phyloP scores from a whole-genome alignment of 2,329 filamentous ascomycete species.

The Colletotrichum scovillei region DNA sequence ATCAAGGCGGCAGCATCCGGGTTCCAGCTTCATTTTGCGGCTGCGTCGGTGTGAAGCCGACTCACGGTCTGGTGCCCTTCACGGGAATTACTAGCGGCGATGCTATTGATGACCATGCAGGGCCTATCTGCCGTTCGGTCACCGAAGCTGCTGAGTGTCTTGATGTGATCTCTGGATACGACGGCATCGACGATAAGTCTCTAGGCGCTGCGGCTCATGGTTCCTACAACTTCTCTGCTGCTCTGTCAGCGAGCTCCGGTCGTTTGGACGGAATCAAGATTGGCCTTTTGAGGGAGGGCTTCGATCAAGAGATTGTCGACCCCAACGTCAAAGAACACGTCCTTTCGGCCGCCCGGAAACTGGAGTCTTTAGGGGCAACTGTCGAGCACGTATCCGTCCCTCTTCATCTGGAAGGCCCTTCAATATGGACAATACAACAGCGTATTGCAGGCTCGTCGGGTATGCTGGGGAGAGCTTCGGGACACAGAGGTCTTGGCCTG shows the following conservation, averaged over 20 bases:
- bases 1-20: slow-evolving; percentile 59
- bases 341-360: slow-evolving; percentile 51
- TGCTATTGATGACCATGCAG: slow-evolving; percentile 62
- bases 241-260: slow-evolving; percentile 36
- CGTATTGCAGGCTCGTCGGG: slow-evolving; percentile 55
- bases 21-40: slow-evolving; percentile 55
- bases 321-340: slow-evolving; percentile 54
- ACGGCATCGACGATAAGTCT: slow-evolving; percentile 59
- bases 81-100: slow-evolving; percentile 61
- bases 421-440: slow-evolving; percentile 63
- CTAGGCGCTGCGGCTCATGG: slow-evolving; percentile 46
- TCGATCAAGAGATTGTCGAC: slow-evolving; percentile 51
- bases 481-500: slow-evolving; percentile 60
- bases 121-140: slow-evolving; percentile 54
- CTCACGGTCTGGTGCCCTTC: slow-evolving; percentile 61
- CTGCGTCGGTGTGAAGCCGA: slow-evolving; percentile 62
- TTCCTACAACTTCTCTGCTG: slow-evolving; percentile 41
- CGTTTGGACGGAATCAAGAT: slow-evolving; percentile 49
- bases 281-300: slow-evolving; percentile 58
- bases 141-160: slow-evolving; percentile 54
- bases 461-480: slow-evolving; percentile 55
- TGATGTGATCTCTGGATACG: slow-evolving; percentile 58
- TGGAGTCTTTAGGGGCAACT: slow-evolving; percentile 58
- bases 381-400: slow-evolving; percentile 64
- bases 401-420: slow-evolving; percentile 56